A percentile compares a stretch with the other conserved stretches of the same genome.
Evolutionary conservation across 495 filamentous ascomycete species (phyloP).

Genomic region (Acidiella bohemica): DNA sequence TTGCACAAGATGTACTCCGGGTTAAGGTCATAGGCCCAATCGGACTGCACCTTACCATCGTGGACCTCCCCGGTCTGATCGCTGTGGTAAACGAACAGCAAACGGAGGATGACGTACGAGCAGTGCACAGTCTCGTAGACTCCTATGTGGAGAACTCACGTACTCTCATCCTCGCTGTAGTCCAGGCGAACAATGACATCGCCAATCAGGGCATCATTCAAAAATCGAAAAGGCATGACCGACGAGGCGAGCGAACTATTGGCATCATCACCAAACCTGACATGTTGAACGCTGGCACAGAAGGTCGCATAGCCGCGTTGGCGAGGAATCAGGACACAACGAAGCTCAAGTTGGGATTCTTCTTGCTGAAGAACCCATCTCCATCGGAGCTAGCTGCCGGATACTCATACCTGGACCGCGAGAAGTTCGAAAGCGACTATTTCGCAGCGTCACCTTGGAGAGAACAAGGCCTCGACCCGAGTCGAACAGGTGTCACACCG

Average conservation of each 20-base stretch:
- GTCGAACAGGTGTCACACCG: slow-evolving; percentile 3
- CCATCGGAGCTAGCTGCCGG: slow-evolving; percentile 13
- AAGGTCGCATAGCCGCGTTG: slow-evolving; percentile 25
- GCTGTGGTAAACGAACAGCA: not conserved
- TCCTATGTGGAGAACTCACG: slow-evolving; percentile 5
- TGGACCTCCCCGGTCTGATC: slow-evolving; percentile 4
- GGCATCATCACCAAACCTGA: slow-evolving; percentile 3
- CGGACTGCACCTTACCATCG: not conserved
- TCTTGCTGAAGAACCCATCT: slow-evolving; percentile 33
- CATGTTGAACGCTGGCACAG: slow-evolving; percentile 28
- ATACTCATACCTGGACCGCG: slow-evolving; percentile 3
- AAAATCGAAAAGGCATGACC: not conserved
- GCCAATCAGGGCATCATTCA: slow-evolving; percentile 1
- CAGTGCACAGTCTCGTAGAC: not conserved
- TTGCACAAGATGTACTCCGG: not conserved
- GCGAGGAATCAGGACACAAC: slow-evolving; percentile 27
- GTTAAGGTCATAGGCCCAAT: not conserved
- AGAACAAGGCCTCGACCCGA: slow-evolving; percentile 2
- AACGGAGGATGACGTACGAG: not conserved
- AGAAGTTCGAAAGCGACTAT: slow-evolving; percentile 1
- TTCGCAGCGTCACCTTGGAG: slow-evolving; percentile 12
- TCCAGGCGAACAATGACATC: slow-evolving; percentile 7
- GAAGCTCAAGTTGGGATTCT: slow-evolving; percentile 19
- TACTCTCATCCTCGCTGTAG: slow-evolving; percentile 9
- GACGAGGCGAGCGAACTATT: slow-evolving; percentile 3